Percentiles rank a stretch among this genome's conserved stretches.
Evolutionary conservation across 345 rosid genomes (phyloP).

Genomic region (Eutrema yunnanense): DNA sequence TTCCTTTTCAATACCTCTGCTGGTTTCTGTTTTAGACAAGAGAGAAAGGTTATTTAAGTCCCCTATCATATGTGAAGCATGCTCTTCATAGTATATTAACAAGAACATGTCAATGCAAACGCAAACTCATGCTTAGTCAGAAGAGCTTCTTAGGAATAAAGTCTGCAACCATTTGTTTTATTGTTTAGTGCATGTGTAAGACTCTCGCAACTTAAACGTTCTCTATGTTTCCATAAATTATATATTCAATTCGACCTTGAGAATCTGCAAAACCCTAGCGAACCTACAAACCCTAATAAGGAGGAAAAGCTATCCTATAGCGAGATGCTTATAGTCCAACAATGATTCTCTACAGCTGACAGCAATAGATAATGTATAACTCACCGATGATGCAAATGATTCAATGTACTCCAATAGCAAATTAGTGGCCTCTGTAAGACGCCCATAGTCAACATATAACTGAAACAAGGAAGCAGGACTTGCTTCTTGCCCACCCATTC

Average conservation of each 20-base stretch:
- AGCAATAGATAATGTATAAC: slow-evolving; percentile 13
- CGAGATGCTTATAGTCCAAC: not conserved
- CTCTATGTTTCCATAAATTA: not conserved
- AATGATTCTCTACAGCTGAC: not conserved
- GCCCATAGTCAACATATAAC: slow-evolving; percentile 65
- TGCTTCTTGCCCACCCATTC: slow-evolving; percentile 76
- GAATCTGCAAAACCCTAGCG: not conserved
- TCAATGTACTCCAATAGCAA: slow-evolving; percentile 68
- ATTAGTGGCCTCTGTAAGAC: slow-evolving; percentile 79
- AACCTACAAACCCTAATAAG: not conserved
- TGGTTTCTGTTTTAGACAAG: slow-evolving; percentile 53
- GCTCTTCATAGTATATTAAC: not conserved
- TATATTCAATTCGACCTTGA: not conserved
- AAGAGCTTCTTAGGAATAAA: not conserved
- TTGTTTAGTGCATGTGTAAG: not conserved
- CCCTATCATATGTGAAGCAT: not conserved
- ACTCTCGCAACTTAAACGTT: not conserved
- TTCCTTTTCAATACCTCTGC: slow-evolving; percentile 62
- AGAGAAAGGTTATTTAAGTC: not conserved
- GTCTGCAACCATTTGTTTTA: not conserved
- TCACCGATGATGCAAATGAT: slow-evolving; percentile 70
- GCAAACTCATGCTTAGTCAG: not conserved
- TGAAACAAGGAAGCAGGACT: slow-evolving; percentile 76
- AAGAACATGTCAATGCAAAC: not conserved
- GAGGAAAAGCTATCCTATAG: not conserved